phyloP scores from a whole-genome alignment of 345 rosid genomes.

The Citrus glauca region DNA sequence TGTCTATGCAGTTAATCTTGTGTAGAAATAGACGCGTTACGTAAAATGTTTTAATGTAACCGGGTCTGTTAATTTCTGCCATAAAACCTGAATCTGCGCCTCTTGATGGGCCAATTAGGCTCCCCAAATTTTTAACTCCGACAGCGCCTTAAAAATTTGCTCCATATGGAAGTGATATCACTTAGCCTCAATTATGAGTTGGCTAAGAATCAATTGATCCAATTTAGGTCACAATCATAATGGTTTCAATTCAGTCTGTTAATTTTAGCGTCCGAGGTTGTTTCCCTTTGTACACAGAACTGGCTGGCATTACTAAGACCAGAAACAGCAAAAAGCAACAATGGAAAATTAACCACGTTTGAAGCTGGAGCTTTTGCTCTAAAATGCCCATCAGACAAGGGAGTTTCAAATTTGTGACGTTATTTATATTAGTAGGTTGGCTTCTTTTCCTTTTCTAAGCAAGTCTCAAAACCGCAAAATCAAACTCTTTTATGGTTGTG shows the following conservation, averaged over 20 bases:
- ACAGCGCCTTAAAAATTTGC: not conserved
- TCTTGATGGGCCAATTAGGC: not conserved
- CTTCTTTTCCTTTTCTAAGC: not conserved
- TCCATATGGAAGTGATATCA: not conserved
- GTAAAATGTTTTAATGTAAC: not conserved
- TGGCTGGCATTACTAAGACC: not conserved
- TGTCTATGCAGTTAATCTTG: not conserved
- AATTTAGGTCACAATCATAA: not conserved
- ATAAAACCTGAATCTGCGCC: not conserved
- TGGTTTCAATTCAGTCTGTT: not conserved
- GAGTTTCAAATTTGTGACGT: not conserved
- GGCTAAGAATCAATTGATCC: not conserved
- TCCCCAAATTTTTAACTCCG: too few relatives aligned
- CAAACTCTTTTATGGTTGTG: not conserved
- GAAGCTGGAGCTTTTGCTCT: not conserved
- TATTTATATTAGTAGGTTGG: not conserved
- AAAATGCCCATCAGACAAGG: not conserved
- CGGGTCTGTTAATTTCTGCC: not conserved
- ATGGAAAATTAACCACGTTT: not conserved
- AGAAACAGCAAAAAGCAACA: not conserved
- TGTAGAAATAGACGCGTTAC: too few relatives aligned
- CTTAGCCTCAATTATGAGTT: not conserved
- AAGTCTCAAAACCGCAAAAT: not conserved
- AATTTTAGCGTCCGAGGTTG: not conserved
- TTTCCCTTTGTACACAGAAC: not conserved